These are phyloP conservation scores for Bacidia gigantensis DNA, from an alignment of 495 filamentous ascomycete species.

Conservation along the genomic window DNA sequence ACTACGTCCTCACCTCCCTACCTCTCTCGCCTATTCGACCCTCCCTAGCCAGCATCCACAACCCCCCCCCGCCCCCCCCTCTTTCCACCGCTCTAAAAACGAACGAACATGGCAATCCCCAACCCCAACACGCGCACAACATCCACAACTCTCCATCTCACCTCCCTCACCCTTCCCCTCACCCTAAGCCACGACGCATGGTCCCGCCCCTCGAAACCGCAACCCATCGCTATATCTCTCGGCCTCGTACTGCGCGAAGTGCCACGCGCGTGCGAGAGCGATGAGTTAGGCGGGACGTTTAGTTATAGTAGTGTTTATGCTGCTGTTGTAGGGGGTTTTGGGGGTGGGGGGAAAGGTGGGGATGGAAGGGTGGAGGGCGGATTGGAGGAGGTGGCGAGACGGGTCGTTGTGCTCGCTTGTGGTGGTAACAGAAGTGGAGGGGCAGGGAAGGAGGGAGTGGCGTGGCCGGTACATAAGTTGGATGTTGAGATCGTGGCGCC, in stretches of 20 bases:
- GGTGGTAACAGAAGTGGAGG: too few relatives aligned
- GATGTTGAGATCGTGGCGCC: neutral
- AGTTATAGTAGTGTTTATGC: too few relatives aligned
- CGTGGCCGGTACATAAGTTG: neutral
- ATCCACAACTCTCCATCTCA: neutral
- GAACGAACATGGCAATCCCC: neutral
- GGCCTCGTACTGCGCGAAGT: neutral
- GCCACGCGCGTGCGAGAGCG: neutral
- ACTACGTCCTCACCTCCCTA: too few relatives aligned
- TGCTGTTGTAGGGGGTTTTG: neutral
- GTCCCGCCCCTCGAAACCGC: neutral
- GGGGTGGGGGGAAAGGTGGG: neutral
- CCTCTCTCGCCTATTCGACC: too few relatives aligned
- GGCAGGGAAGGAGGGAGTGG: too few relatives aligned
- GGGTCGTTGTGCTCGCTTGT: too few relatives aligned
- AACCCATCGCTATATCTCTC: neutral
- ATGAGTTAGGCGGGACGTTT: neutral
- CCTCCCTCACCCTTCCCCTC: neutral
- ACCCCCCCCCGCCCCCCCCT: neutral
- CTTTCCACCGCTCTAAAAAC: neutral
- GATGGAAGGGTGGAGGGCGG: neutral
- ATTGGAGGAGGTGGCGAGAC: neutral
- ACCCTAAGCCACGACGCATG: neutral
- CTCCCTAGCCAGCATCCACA: neutral
- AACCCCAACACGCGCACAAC: neutral